Evolutionary conservation across 495 filamentous ascomycete species (phyloP).

Genomic region (Penicillium angulare): DNA sequence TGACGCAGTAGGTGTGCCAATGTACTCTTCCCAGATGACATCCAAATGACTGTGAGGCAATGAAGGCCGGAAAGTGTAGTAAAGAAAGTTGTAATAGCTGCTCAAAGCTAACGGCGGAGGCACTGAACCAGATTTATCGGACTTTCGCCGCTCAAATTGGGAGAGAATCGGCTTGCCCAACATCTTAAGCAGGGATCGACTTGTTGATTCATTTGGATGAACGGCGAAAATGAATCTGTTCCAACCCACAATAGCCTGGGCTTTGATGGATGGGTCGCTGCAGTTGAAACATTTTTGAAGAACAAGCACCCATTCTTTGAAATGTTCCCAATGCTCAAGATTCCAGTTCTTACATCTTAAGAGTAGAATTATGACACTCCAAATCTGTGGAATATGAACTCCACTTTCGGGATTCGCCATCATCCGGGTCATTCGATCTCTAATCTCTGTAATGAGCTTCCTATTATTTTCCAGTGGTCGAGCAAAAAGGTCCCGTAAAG

Average conservation of each 20-base stretch:
- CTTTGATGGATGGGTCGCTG: constrained; percentile 65
- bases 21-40: constrained; percentile 74
- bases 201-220: constrained; percentile 59
- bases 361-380: constrained; percentile 77
- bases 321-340: constrained; percentile 70
- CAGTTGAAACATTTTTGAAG: constrained; percentile 85
- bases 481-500: constrained; percentile 65
- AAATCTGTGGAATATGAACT: constrained; percentile 78
- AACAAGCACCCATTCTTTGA: constrained; percentile 68
- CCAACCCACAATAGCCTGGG: constrained; percentile 80
- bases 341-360: constrained; percentile 59
- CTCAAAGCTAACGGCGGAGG: constrained; percentile 59
- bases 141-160: constrained; percentile 65
- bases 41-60: constrained; percentile 61
- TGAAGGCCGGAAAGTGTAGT: constrained; percentile 79
- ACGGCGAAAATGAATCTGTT: constrained; percentile 74
- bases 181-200: constrained; percentile 57
- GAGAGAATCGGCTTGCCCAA: constrained; percentile 66
- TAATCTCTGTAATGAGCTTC: constrained; percentile 62
- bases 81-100: constrained; percentile 76
- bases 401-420: constrained; percentile 60
- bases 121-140: constrained; percentile 54
- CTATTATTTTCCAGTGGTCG: constrained; percentile 51
- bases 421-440: constrained; percentile 68
- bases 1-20: constrained; percentile 47